These are phyloP conservation scores for Schizonepeta tenuifolia DNA, from an alignment of 257 asterid species.

Conservation along the genomic window DNA sequence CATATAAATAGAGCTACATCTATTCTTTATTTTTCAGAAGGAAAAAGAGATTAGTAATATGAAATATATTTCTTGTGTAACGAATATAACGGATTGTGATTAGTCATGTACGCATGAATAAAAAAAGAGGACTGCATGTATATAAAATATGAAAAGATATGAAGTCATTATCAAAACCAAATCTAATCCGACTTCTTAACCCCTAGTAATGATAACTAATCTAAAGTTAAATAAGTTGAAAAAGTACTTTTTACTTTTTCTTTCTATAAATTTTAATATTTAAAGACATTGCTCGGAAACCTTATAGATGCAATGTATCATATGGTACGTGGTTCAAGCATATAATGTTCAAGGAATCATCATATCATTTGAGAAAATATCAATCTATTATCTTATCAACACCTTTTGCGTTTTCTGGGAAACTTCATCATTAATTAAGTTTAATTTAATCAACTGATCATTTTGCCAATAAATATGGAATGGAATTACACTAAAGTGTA, in stretches of 20 bases:
- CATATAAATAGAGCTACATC: not conserved
- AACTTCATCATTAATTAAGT: not conserved
- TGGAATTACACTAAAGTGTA: not conserved
- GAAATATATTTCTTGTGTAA: not conserved
- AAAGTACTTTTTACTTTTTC: not conserved
- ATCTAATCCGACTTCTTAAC: not conserved
- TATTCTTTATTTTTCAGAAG: not conserved
- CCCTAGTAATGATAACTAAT: slow-evolving; percentile 33
- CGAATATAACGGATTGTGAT: not conserved
- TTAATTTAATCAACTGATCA: not conserved
- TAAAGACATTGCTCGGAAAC: too few relatives aligned
- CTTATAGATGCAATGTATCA: slow-evolving; percentile 43
- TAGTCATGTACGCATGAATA: slow-evolving; percentile 7
- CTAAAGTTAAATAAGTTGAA: slow-evolving; percentile 18
- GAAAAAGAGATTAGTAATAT: not conserved
- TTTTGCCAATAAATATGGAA: not conserved
- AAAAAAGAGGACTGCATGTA: not conserved
- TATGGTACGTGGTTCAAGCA: not conserved
- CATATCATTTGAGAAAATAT: slow-evolving; percentile 23
- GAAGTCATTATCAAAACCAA: slow-evolving; percentile 24
- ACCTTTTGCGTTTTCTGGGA: not conserved
- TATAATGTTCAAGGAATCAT: slow-evolving; percentile 18
- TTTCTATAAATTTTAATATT: not conserved
- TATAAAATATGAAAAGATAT: slow-evolving; percentile 8
- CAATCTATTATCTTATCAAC: slow-evolving; percentile 30